Evolutionary conservation across 257 asterid genomes (phyloP), one percentile per base, ranked within the genome.

Genomic region (Mentha longifolia): DNA sequence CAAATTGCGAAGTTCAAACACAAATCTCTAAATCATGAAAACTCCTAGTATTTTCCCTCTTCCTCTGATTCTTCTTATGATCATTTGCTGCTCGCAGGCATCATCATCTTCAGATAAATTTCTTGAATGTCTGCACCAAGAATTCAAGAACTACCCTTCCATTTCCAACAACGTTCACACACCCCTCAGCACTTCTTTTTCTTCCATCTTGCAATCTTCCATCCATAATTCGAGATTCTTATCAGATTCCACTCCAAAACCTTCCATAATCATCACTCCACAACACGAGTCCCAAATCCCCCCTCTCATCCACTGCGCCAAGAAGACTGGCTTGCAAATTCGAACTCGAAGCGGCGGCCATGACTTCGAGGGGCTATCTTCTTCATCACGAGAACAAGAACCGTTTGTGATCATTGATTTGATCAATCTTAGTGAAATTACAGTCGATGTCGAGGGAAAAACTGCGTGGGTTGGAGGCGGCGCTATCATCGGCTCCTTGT

Each of bases 281-380:
- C 14, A 12, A 0, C 55, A 61, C 9, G 70, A 72, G 20, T 14
- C 55, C 19, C 76, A 72, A 37, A 19, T 72, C 55, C 70, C 62
- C 0, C 43, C 33, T 1, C 10, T 72, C 54, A 61, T 61, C 1
- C 3, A 1, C 43, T 61, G 70, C 19, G 55, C 76, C 2, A 46
- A 8, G 45, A 0, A 30, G 12, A 47, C 5, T 13, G 15, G 19
- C 11, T 0, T 65, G 3, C 59, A 45, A 3, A 47, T 47, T 6
- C 30, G 71, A 46, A 65, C 57, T 11, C 58, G 57, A 46, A 65
- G 71, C 9, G 71, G 71, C 30, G 71, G 71, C 30, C 71, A 65
- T 5, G 67, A 61, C 51, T 39, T 37, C 35, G 67, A 61, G 33
- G 66, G 67, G 6, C 67, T 61, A 1, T 61, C 67, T 3, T 37